Conservation (phyloP, 2,329 filamentous ascomycete species). For the Colletotrichum sp. region DNA sequence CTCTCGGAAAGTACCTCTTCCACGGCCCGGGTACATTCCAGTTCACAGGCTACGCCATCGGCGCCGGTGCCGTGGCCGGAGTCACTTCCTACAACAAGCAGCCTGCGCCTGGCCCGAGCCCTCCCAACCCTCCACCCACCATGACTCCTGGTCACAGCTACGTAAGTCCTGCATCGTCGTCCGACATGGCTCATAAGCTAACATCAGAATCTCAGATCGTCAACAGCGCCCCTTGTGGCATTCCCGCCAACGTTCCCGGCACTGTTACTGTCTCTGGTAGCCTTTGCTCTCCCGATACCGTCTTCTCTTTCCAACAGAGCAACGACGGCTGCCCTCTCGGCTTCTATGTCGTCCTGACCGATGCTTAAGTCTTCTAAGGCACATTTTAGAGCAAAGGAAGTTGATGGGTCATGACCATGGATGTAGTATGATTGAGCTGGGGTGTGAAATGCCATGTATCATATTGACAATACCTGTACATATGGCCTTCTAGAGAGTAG, state of each 20-base stretch:
- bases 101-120: constrained; percentile 12
- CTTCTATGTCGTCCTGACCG: constrained; percentile 11
- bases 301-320: constrained; percentile 4
- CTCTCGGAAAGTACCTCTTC: background rate
- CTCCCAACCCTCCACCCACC: constrained; percentile 4
- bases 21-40: constrained; percentile 5
- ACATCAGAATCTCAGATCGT: background rate
- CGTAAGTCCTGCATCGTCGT: background rate
- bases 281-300: constrained; percentile 10
- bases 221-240: constrained; percentile 15
- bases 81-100: constrained; percentile 4
- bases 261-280: constrained; percentile 10
- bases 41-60: constrained; percentile 14
- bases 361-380: background rate
- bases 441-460: background rate
- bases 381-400: rapidly evolving
- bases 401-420: background rate
- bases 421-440: background rate
- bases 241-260: background rate
- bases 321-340: constrained; percentile 1
- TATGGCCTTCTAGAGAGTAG: background rate
- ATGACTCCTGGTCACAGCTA: constrained; percentile 17
- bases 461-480: background rate
- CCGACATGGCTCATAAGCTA: background rate
- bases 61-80: constrained; percentile 15